Conservation (phyloP, 176 grass and related monocot species). For the Tillandsia leiboldiana region DNA sequence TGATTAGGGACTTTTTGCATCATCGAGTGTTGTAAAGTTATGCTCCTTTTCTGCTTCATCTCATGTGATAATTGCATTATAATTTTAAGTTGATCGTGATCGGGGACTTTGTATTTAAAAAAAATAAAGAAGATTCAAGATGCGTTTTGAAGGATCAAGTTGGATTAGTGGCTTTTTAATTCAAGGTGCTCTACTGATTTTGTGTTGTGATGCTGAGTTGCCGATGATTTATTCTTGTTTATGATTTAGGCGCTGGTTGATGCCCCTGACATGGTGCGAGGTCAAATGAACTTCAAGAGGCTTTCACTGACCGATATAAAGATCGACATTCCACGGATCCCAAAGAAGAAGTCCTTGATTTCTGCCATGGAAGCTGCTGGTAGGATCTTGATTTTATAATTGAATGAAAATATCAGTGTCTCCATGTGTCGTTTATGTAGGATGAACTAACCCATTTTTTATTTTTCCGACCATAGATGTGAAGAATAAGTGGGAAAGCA, state of each 20-base stretch:
- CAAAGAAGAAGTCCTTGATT: constrained; percentile 45
- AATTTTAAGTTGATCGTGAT: no score
- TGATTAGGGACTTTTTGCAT: no score
- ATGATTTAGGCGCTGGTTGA: constrained; percentile 68
- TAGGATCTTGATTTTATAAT: background rate
- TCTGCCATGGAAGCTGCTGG: constrained; percentile 43
- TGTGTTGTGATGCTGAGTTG: background rate
- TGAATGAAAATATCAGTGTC: background rate
- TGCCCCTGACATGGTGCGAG: constrained; percentile 87
- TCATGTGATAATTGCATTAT: no score
- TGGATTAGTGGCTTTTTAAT: no score
- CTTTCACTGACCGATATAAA: constrained; percentile 35
- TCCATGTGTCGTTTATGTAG: background rate
- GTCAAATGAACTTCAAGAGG: constrained; percentile 95
- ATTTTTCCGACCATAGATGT: constrained; percentile 40
- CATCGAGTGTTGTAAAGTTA: no score
- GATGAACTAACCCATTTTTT: background rate
- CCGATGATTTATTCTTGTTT: constrained; percentile 7
- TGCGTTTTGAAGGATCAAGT: no score
- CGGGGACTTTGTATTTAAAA: no score
- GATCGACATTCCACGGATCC: constrained; percentile 40
- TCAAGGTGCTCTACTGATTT: no score
- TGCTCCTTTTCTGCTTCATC: no score
- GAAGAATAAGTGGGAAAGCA: constrained; percentile 90
- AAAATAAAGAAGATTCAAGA: no score